Conservation (phyloP, 495 filamentous ascomycete genomes). For the Entonaema liquescens region DNA sequence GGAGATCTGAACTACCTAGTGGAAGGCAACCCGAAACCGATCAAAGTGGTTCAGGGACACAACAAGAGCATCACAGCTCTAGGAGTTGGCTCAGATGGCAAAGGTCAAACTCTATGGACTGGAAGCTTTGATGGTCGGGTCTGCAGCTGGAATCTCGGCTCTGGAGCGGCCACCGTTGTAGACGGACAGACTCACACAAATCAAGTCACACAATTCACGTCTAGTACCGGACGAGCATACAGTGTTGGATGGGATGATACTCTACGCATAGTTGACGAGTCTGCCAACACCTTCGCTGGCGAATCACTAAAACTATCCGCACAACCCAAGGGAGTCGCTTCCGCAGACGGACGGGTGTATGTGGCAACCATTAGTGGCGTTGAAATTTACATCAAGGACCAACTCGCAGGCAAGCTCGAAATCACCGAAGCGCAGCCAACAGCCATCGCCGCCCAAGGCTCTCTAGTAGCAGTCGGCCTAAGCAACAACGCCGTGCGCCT, state of each 20-base stretch:
- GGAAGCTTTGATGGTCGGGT: conserved; percentile 92
- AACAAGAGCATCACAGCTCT: conserved; percentile 90
- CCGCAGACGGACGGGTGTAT: conserved; percentile 57
- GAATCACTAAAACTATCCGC: conserved; percentile 55
- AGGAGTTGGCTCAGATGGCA: conserved; percentile 56
- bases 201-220: conserved; percentile 79
- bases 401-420: conserved; percentile 58
- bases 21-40: conserved; percentile 71
- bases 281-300: conserved; percentile 59
- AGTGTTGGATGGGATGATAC: conserved; percentile 97
- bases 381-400: conserved; percentile 69
- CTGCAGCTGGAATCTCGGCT: conserved; percentile 77
- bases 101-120: conserved; percentile 74
- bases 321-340: conserved; percentile 62
- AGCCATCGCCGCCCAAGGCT: conserved; percentile 71
- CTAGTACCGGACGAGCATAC: conserved; percentile 69
- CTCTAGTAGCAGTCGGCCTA: conserved; percentile 76
- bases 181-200: conserved; percentile 83
- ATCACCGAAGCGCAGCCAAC: conserved; percentile 66
- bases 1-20: conserved; percentile 91
- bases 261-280: conserved; percentile 75
- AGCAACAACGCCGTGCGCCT: conserved; percentile 77
- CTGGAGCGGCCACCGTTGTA: conserved; percentile 71
- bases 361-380: conserved; percentile 74
- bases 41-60: conserved; percentile 84